These are phyloP conservation scores for Cyclotella choctawhatcheeana DNA, from an alignment of 108 stramenopile species.

Conservation along the genomic window DNA sequence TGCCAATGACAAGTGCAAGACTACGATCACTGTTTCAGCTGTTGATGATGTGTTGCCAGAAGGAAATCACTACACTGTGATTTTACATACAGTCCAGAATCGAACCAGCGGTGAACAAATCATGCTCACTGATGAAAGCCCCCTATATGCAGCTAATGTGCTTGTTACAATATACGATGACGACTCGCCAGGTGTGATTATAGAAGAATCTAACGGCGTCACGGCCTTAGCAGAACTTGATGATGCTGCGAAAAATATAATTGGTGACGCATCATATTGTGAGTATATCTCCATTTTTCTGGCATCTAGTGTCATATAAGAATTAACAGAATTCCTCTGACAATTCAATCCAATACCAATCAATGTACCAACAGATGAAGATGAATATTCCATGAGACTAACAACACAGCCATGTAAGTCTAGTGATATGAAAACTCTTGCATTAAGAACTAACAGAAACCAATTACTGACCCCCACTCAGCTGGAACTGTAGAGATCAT, in stretches of 20 bases:
- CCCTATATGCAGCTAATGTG: constrained; percentile 14
- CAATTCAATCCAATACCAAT: no score
- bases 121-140: constrained; percentile 6
- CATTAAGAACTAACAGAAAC: no score
- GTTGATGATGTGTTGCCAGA: constrained; percentile 2
- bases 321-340: no score
- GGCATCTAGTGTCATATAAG: no score
- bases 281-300: no score
- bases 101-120: not conserved
- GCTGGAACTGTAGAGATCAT: constrained; percentile 14
- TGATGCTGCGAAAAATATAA: constrained; percentile 9
- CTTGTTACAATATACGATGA: constrained; percentile 47
- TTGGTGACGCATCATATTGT: constrained; percentile 5
- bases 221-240: constrained; percentile 41
- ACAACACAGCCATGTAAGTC: constrained; percentile 38
- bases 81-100: constrained; percentile 1
- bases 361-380: no score
- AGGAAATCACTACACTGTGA: constrained; percentile 6
- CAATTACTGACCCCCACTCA: no score
- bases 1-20: not conserved
- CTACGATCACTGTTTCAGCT: not conserved
- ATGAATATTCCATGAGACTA: constrained; percentile 37
- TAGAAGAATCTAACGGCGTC: constrained; percentile 31
- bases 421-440: no score
- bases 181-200: constrained; percentile 38